Percentiles rank a stretch among this genome's conserved stretches.
Evolutionary conservation across 345 rosid genomes (phyloP).

Genomic region (Murraya paniculata): DNA sequence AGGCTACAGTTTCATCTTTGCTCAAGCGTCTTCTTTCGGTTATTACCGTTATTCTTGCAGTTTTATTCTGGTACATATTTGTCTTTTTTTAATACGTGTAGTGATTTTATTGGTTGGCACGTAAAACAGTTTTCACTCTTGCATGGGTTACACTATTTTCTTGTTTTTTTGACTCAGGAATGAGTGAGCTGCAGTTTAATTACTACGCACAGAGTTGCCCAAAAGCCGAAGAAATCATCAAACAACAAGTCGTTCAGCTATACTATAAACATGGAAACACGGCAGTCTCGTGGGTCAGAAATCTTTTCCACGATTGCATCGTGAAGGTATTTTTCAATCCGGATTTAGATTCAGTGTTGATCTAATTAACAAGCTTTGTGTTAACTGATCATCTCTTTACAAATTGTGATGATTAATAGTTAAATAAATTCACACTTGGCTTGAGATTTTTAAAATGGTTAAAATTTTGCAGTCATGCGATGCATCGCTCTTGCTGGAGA

Average conservation of each 20-base stretch:
- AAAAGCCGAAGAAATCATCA: slow-evolving; percentile 77
- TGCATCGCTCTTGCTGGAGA: slow-evolving; percentile 69
- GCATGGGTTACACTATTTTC: no score
- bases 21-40: slow-evolving; percentile 36
- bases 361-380: no score
- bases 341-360: no score
- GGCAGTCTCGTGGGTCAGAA: slow-evolving; percentile 86
- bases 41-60: slow-evolving; percentile 44
- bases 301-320: slow-evolving; percentile 84
- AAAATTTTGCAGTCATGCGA: slow-evolving; percentile 57
- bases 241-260: slow-evolving; percentile 55
- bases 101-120: no score
- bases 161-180: slow-evolving; percentile 26
- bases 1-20: slow-evolving; percentile 6
- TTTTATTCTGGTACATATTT: slow-evolving; percentile 39
- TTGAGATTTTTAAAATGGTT: no score
- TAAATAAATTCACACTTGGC: neutral
- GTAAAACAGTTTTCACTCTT: no score
- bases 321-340: slow-evolving; percentile 43
- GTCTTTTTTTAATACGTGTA: neutral
- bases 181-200: slow-evolving; percentile 56
- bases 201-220: slow-evolving; percentile 71
- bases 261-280: slow-evolving; percentile 80
- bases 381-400: no score
- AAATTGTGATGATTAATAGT: no score